phyloP scores from a whole-genome alignment of 73 alveolate species.

The Paramecium sonneborni region DNA sequence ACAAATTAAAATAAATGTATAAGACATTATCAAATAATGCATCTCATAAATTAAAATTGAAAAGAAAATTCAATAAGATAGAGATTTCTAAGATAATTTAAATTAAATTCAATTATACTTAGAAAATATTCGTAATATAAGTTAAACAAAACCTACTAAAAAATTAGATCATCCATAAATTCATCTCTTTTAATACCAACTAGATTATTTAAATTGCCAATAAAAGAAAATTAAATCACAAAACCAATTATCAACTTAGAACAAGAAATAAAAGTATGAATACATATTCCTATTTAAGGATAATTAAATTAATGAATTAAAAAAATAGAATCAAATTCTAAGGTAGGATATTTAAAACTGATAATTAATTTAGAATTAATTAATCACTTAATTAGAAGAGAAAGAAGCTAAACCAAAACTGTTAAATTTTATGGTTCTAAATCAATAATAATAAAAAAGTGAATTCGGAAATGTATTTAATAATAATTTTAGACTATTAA shows the following conservation, averaged over 20 bases:
- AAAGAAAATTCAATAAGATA: background rate
- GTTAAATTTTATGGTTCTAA: background rate
- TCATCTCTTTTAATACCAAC: slow-evolving; percentile 3
- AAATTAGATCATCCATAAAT: background rate
- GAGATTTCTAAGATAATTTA: background rate
- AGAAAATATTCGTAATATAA: background rate
- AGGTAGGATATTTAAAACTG: background rate
- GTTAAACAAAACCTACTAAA: background rate
- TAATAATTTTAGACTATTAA: background rate
- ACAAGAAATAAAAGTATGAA: background rate
- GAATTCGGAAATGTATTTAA: background rate
- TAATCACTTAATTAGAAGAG: background rate
- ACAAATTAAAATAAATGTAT: background rate
- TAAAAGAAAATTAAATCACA: background rate
- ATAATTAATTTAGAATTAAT: background rate
- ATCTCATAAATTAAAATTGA: background rate
- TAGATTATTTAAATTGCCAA: background rate
- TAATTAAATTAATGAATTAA: background rate
- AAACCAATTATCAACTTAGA: background rate
- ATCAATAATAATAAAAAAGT: background rate
- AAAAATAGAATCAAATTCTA: background rate
- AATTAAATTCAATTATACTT: background rate
- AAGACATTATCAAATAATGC: background rate
- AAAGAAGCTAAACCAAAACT: slow-evolving; percentile 4
- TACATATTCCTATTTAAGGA: no score